Base-by-base conservation (phyloP, 345 rosid genomes). In the Combretum micranthum region DNA sequence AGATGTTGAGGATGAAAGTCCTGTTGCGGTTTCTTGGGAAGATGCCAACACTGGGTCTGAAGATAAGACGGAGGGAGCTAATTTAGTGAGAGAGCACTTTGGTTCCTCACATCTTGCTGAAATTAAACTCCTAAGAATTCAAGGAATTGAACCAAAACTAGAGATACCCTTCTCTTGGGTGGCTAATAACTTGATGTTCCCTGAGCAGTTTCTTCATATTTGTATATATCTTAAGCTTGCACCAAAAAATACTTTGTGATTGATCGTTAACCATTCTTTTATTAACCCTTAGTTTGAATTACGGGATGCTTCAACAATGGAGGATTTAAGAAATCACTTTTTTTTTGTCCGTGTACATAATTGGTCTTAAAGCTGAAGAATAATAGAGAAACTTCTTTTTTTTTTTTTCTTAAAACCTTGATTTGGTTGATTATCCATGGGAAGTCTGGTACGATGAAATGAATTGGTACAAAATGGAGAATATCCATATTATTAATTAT, bases 121-220 rank as follows among this genome's bases (percentile, higher is more conserved):
- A 72, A 81, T 92, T 53, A 88, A 83, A 71, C 66, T 86, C 47
- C 60, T 85, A 12, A 84, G 96, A 48, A 80, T 93, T 39, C 97
- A 89, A 42, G 99, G 99, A 22, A 85, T 93, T 0, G 96, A 92
- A 69, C 86, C 87, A 46, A 80, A 76, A 67, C 52, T 79, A 64
- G 96, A 86, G 69, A 76, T 86, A 75, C 98, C 98, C 1, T 84
- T 92, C 64, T 84, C 96, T 11, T 92, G 98, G 98, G 81, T 86
- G 61, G 98, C 70, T 56, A 92, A 77, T 69, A 86, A 88, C 76
- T 76, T 92, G 68, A 72, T 77, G 76, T 80, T 83, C 65, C 98
- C 98, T 0, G 98, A 92, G 51, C 73, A 77, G 65, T 92, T 81
- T 61, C 87, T 92, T 59, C 97, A 88, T 51, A 67, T 92, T n/a